Evolutionary conservation across 169 alveolate species (phyloP).

Genomic region (Eimeria maxima): DNA sequence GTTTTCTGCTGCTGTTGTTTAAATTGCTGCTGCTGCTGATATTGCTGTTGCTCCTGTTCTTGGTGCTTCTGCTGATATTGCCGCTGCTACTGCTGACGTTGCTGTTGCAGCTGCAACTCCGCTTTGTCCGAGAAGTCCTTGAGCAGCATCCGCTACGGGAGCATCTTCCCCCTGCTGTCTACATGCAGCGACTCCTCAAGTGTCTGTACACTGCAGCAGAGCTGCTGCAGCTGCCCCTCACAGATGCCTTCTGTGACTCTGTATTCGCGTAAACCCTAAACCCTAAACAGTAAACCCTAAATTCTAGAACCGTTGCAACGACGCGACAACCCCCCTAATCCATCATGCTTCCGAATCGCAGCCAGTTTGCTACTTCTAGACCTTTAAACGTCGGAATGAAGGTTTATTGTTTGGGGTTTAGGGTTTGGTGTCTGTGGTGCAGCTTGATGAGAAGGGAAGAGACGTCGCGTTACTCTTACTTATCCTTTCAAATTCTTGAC

Average conservation of each 20-base stretch:
- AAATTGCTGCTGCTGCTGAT: background rate
- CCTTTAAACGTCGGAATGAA: background rate
- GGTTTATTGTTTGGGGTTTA: background rate
- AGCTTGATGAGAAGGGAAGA: background rate
- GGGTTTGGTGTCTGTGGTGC: background rate
- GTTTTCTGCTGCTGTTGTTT: too few species aligned
- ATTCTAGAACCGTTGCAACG: background rate
- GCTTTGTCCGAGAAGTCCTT: background rate
- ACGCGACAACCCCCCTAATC: too few species aligned
- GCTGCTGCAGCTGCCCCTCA: constrained; percentile 54
- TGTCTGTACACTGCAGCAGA: constrained; percentile 54
- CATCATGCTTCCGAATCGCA: too few species aligned
- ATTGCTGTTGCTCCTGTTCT: background rate
- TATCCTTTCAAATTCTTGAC: background rate
- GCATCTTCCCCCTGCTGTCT: background rate
- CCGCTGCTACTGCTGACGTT: background rate
- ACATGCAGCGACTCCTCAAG: constrained; percentile 41
- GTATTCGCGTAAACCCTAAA: constrained; percentile 30
- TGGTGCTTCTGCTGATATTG: background rate
- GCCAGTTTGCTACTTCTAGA: too few species aligned
- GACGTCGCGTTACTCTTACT: background rate
- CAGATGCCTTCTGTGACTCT: constrained; percentile 35
- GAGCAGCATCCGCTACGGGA: background rate
- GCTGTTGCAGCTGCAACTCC: background rate
- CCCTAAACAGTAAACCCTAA: background rate